Percentiles rank a stretch among this genome's conserved stretches.
Evolutionary conservation across 768 basidiomycete species (phyloP).

Genomic region (Clathrus columnatus): DNA sequence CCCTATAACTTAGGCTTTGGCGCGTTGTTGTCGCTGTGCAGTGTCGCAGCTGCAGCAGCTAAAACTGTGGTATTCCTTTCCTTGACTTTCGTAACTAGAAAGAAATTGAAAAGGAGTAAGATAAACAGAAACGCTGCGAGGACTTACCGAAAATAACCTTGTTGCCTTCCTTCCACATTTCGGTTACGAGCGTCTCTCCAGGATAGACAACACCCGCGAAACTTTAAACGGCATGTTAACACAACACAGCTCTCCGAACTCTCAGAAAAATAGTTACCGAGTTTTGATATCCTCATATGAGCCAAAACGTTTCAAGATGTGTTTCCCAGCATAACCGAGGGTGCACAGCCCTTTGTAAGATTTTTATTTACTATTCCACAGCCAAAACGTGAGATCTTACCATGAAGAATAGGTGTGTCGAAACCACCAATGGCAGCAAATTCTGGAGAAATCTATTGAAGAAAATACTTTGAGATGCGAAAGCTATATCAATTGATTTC

Average conservation of each 20-base stretch:
- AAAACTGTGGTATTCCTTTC: conserved; percentile 69
- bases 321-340: conserved; percentile 90
- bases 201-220: conserved; percentile 91
- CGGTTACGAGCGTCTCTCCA: conserved; percentile 89
- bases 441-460: conserved; percentile 70
- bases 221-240: conserved; percentile 27
- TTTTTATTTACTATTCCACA: neutral
- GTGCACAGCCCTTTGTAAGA: conserved; percentile 59
- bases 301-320: conserved; percentile 82
- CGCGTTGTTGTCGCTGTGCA: conserved; percentile 31
- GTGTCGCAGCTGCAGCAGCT: conserved; percentile 74
- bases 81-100: conserved; percentile 76
- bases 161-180: conserved; percentile 96
- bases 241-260: neutral
- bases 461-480: neutral
- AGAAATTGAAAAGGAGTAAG: neutral
- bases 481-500: neutral
- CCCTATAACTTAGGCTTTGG: conserved; percentile 55
- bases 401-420: conserved; percentile 81
- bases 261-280: conserved; percentile 36
- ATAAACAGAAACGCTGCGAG: neutral
- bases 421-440: conserved; percentile 96
- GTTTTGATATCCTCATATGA: conserved; percentile 91
- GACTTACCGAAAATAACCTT: conserved; percentile 87
- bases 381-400: conserved; percentile 19